Percentiles rank a stretch among this genome's conserved stretches.
phyloP scores from a whole-genome alignment of 129 eudicot genomes.

The Escallonia herrerae region DNA sequence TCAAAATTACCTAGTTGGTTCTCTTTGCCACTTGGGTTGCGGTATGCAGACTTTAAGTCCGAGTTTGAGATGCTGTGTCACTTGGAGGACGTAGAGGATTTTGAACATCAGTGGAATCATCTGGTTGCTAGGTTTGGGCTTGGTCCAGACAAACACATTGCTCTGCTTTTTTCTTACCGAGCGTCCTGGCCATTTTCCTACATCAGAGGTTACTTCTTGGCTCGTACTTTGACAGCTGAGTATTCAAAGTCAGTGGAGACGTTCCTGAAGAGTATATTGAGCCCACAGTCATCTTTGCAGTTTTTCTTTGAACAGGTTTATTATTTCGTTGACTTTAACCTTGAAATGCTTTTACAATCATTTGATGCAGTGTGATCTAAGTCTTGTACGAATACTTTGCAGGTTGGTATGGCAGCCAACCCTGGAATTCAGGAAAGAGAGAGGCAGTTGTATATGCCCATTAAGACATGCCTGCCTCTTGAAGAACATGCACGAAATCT shows the following conservation, averaged over 20 bases:
- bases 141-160: constrained; percentile 58
- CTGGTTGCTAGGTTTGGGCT: constrained; percentile 56
- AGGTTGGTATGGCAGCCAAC: constrained; percentile 47
- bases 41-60: constrained; percentile 50
- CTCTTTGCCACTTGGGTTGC: constrained; percentile 47
- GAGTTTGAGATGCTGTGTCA: constrained; percentile 61
- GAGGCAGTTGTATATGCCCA: constrained; percentile 32
- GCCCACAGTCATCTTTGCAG: constrained; percentile 46
- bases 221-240: constrained; percentile 48
- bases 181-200: constrained; percentile 57
- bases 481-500: constrained; percentile 71
- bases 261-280: constrained; percentile 44
- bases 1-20: constrained; percentile 73
- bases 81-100: constrained; percentile 60
- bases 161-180: constrained; percentile 47
- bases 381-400: constrained; percentile 1
- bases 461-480: constrained; percentile 55
- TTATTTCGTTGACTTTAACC: neutral
- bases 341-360: neutral
- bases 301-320: constrained; percentile 54
- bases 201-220: constrained; percentile 54
- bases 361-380: neutral
- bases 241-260: constrained; percentile 48
- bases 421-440: constrained; percentile 30
- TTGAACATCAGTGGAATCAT: constrained; percentile 78